A percentile compares a stretch with the other conserved stretches of the same genome.
Evolutionary conservation across 176 grass and related monocot species (phyloP).

Genomic region (Chloris gayana): DNA sequence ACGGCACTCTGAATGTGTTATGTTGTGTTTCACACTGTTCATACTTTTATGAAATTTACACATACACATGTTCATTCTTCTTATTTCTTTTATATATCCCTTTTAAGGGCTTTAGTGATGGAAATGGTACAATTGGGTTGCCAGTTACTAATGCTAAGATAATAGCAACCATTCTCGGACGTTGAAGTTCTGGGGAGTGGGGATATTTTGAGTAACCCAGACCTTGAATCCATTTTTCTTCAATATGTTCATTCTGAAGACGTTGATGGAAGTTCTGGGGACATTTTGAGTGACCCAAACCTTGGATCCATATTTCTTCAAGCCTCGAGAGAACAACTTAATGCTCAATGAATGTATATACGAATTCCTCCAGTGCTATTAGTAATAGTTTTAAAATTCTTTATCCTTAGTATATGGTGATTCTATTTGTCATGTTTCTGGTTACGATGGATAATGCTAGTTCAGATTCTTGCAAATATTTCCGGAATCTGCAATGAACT

Average conservation of each 20-base stretch:
- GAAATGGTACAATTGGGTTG: conserved; percentile 32
- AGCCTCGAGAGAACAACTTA: conserved; percentile 35
- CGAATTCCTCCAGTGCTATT: conserved; percentile 8
- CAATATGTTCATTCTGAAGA: too few relatives aligned
- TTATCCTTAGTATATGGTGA: conserved; percentile 8
- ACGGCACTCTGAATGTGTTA: background rate
- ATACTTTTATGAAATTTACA: conserved; percentile 10
- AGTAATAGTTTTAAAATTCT: conserved; percentile 5
- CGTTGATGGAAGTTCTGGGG: conserved; percentile 4
- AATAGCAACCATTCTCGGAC: conserved; percentile 44
- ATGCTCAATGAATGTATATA: conserved; percentile 24
- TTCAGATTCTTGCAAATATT: conserved; percentile 45
- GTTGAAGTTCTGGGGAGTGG: too few relatives aligned
- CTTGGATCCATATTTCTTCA: conserved; percentile 49
- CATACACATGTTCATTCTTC: conserved; percentile 11
- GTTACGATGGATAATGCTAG: conserved; percentile 15
- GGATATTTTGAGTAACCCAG: too few relatives aligned
- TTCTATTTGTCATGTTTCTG: conserved; percentile 25
- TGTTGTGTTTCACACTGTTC: background rate
- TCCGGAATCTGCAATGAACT: conserved; percentile 4
- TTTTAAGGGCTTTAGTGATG: conserved; percentile 49
- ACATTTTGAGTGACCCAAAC: conserved; percentile 28
- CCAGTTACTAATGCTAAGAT: conserved; percentile 40
- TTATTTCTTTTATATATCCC: conserved; percentile 16
- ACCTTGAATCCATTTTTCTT: too few relatives aligned